Percentiles rank a stretch among this genome's conserved stretches.
Evolutionary conservation across 257 asterid genomes (phyloP).

Genomic region (Nicotiana benthamiana): DNA sequence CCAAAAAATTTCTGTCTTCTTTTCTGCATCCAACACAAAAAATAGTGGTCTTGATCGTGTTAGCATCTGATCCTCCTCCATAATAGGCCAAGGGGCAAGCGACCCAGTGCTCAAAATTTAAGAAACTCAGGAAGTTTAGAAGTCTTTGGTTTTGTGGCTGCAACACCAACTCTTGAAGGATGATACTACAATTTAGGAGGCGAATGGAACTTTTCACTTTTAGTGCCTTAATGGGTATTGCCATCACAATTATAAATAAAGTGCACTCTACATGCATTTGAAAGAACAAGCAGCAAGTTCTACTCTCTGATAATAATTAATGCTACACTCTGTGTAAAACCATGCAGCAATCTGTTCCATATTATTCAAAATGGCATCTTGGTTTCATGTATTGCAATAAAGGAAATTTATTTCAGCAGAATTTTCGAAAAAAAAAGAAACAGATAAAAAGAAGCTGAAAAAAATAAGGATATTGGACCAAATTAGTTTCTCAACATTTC

Average conservation of each 20-base stretch:
- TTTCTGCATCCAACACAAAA: not conserved
- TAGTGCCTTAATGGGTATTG: not conserved
- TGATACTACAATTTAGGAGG: not conserved
- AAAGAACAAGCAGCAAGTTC: not conserved
- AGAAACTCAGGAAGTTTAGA: not conserved
- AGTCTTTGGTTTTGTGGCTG: not conserved
- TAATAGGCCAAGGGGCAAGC: not conserved
- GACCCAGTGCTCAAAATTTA: not conserved
- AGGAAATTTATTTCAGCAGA: slow-evolving; percentile 1
- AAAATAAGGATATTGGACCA: not conserved
- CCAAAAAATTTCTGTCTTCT: not conserved
- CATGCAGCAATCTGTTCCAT: not conserved
- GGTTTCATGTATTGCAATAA: not conserved
- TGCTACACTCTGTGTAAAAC: not conserved
- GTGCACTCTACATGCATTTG: not conserved
- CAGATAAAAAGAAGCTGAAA: not conserved
- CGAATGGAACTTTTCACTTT: not conserved
- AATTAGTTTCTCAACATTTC: not conserved
- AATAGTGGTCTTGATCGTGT: not conserved
- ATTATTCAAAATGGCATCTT: not conserved
- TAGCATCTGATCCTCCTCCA: not conserved
- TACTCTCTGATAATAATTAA: not conserved
- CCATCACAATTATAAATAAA: not conserved
- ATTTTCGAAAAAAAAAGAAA: not conserved
- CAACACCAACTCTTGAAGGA: not conserved